A percentile compares a stretch with the other conserved stretches of the same genome.
These are phyloP conservation scores for Elongisporangium undulatum DNA, from an alignment of 352 stramenopile species.

Conservation along the genomic window DNA sequence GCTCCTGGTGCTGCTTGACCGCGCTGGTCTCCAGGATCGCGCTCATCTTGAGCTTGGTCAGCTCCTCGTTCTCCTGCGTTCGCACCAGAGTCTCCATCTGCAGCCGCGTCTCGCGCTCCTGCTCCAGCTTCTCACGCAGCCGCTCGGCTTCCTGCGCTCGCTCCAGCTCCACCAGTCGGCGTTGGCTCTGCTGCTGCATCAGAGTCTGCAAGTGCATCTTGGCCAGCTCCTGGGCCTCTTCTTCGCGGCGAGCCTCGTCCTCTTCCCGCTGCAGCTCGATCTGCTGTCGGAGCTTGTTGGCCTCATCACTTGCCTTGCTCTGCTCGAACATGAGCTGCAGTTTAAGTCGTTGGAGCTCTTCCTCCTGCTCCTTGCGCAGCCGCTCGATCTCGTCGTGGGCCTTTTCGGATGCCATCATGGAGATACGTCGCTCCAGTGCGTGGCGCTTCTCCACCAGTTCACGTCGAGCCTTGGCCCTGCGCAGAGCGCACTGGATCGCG, in stretches of 20 bases:
- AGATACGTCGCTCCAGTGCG: slow-evolving; percentile 77
- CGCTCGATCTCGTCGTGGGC: slow-evolving; percentile 77
- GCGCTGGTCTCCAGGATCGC: slow-evolving; percentile 32
- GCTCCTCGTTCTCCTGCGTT: slow-evolving; percentile 57
- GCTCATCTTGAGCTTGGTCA: slow-evolving; percentile 47
- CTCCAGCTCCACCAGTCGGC: slow-evolving; percentile 28
- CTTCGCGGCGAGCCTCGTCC: slow-evolving; percentile 34
- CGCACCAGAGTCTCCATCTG: slow-evolving; percentile 40
- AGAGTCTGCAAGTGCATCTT: slow-evolving; percentile 47
- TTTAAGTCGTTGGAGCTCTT: slow-evolving; percentile 58
- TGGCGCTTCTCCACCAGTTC: slow-evolving; percentile 37
- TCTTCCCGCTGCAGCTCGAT: slow-evolving; percentile 44
- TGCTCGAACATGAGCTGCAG: slow-evolving; percentile 61
- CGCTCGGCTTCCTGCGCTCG: slow-evolving; percentile 26
- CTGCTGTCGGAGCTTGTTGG: slow-evolving; percentile 19
- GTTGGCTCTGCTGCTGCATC: slow-evolving; percentile 49
- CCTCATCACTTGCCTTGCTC: slow-evolving; percentile 41
- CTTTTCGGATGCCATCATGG: slow-evolving; percentile 78
- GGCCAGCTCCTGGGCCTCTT: slow-evolving; percentile 54
- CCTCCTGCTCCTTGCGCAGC: slow-evolving; percentile 66
- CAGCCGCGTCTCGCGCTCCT: slow-evolving; percentile 32
- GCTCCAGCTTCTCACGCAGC: slow-evolving; percentile 37
- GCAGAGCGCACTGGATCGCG: slow-evolving; percentile 64
- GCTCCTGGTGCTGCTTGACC: slow-evolving; percentile 27
- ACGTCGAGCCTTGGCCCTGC: slow-evolving; percentile 30